A percentile compares a stretch with the other conserved stretches of the same genome.
phyloP scores from a whole-genome alignment of 495 filamentous ascomycete genomes.

The Xanthoparmelia taractica region DNA sequence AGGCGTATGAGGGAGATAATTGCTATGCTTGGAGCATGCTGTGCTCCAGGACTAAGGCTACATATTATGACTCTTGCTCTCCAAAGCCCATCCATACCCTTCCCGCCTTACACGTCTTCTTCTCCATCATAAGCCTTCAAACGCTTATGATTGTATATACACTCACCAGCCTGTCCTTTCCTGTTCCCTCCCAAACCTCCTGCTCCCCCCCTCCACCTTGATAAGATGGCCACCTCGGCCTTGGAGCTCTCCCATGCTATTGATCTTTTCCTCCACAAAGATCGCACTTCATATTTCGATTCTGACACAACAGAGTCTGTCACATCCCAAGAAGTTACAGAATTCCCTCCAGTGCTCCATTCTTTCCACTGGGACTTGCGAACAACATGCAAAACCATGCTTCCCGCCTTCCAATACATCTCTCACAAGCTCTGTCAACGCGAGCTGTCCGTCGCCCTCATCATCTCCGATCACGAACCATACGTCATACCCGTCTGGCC shows the following conservation, averaged over 20 bases:
- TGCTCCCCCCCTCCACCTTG: neutral
- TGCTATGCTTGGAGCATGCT: no score
- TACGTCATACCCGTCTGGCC: constrained; percentile 41
- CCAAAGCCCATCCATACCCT: neutral
- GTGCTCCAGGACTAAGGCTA: no score
- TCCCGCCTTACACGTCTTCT: neutral
- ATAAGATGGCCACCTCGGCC: neutral
- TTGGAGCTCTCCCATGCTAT: constrained; percentile 16
- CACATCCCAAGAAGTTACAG: constrained; percentile 1
- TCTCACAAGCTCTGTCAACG: constrained; percentile 41
- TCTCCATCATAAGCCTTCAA: neutral
- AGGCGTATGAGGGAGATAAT: no score
- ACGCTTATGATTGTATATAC: neutral
- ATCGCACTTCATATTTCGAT: constrained; percentile 16
- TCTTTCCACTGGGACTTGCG: constrained; percentile 25
- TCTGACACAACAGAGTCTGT: constrained; percentile 8
- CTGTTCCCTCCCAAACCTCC: neutral
- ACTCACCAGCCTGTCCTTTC: neutral
- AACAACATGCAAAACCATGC: constrained; percentile 23
- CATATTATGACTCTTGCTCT: neutral
- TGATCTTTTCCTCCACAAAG: constrained; percentile 16
- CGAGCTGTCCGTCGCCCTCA: constrained; percentile 41
- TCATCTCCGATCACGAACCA: constrained; percentile 43
- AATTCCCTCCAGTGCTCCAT: neutral
- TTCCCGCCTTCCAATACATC: constrained; percentile 44